Base-by-base conservation (phyloP, 306 rosid genomes). In the Hippophae tibetana region DNA sequence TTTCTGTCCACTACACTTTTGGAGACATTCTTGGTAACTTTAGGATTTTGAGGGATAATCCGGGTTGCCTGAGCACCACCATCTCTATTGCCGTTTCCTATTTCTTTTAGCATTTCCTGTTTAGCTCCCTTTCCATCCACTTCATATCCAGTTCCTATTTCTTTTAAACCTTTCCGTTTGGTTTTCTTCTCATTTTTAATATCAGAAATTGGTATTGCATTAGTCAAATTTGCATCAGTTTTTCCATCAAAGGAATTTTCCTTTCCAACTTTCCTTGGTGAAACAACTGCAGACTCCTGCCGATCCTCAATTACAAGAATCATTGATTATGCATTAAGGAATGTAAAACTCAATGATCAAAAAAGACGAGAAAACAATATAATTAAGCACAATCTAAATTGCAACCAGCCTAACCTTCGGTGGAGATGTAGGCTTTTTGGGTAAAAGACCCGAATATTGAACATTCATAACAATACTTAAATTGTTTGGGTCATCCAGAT, bases 161-260 rank as follows among this genome's bases (percentile, higher is more conserved):
- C 38, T 31, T 18, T 31, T 31, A 31, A 31, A 31, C 38, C 38
- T 31, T 31, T 4, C 5, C 5, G 38, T 76, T 74, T 87, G 51
- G 46, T 40, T 64, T 81, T 75, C 84, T 66, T 82, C 13, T 56
- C 51, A 59, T 57, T 55, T 61, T 69, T 65, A 44, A 25, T 71
- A 44, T 48, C 68, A 56, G 64, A 46, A 7, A 47, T 25, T 23
- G 56, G 38, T 8, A 58, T 43, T 57, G 26, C 47, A 57, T 59
- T 72, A 44, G 61, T 68, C 60, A 58, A 63, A 54, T 60, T 68
- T 8, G 72, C 54, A 46, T 56, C 70, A 65, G 31, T 54, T 4
- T 62, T 74, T 64, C 57, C 60, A 60, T 79, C 78, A 44, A 71
- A 14, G 52, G 94, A 72, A 70, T 87, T 81, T 71, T 87, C 95